Percentiles rank a stretch among this genome's conserved stretches.
Conservation (phyloP, 192 early-diverging fungal genomes). For the Coemansia sp. region DNA sequence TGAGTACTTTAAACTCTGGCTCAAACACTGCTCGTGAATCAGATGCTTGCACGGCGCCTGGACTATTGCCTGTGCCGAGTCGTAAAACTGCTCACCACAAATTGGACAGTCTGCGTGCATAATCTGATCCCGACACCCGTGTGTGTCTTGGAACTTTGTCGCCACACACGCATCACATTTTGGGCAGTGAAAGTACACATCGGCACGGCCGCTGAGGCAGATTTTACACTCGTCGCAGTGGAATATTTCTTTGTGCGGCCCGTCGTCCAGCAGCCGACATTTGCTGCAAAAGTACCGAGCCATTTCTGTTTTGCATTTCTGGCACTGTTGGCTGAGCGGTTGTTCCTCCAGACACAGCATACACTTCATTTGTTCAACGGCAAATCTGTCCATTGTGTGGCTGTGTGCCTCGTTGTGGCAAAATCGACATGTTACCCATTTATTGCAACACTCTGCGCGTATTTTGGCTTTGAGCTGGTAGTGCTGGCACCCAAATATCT, state of each 20-base stretch:
- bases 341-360: slow-evolving; percentile 88
- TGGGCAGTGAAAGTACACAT: slow-evolving; percentile 89
- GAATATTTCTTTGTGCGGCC: slow-evolving; percentile 79
- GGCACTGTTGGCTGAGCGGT: slow-evolving; percentile 72
- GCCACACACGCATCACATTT: slow-evolving; percentile 91
- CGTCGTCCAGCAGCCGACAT: slow-evolving; percentile 92
- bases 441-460: slow-evolving; percentile 68
- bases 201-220: slow-evolving; percentile 80
- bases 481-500: slow-evolving; percentile 38
- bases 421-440: slow-evolving; percentile 73
- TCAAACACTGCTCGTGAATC: slow-evolving; percentile 85
- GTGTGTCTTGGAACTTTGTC: slow-evolving; percentile 67
- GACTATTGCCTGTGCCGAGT: slow-evolving; percentile 71
- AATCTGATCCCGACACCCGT: slow-evolving; percentile 90
- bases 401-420: slow-evolving; percentile 71
- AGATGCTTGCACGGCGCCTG: slow-evolving; percentile 78
- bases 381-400: slow-evolving; percentile 68
- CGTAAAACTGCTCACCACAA: slow-evolving; percentile 94
- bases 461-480: slow-evolving; percentile 51
- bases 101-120: slow-evolving; percentile 93
- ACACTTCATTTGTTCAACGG: slow-evolving; percentile 83
- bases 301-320: slow-evolving; percentile 60
- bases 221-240: slow-evolving; percentile 94
- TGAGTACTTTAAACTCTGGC: slow-evolving; percentile 80
- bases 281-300: slow-evolving; percentile 83